These are phyloP conservation scores for Salix udensis DNA, from an alignment of 345 rosid species.

Conservation along the genomic window DNA sequence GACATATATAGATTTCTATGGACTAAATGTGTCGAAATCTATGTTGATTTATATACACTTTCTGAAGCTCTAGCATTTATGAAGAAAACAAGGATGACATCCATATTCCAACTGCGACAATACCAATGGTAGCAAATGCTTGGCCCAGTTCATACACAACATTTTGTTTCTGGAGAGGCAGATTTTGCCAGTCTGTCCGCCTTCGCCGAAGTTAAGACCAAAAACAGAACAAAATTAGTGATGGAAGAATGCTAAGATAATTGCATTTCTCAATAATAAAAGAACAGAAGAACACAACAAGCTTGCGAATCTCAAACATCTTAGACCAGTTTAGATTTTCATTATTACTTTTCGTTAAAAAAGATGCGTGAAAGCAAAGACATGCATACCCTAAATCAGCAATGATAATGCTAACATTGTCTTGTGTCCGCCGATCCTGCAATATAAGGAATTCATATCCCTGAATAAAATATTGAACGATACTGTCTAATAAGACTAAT, in stretches of 20 bases:
- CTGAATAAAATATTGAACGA: background rate
- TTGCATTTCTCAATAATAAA: background rate
- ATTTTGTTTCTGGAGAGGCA: conserved; percentile 58
- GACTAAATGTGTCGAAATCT: conserved; percentile 8
- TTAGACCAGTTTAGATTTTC: no score
- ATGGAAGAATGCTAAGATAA: background rate
- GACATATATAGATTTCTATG: background rate
- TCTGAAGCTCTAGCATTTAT: conserved; percentile 19
- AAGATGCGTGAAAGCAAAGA: background rate
- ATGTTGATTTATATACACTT: conserved; percentile 27
- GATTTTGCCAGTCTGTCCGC: conserved; percentile 69
- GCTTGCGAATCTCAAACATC: background rate
- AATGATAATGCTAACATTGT: conserved; percentile 69
- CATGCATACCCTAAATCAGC: conserved; percentile 77
- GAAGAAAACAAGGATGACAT: conserved; percentile 52
- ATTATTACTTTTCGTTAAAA: no score
- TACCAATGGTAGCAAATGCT: conserved; percentile 69
- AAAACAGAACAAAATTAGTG: background rate
- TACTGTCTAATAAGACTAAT: background rate
- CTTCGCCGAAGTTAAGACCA: conserved; percentile 25
- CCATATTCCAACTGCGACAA: conserved; percentile 80
- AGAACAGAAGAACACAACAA: background rate
- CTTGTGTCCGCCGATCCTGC: conserved; percentile 76
- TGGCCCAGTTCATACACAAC: conserved; percentile 56
- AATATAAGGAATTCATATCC: conserved; percentile 15